Evolutionary conservation across 306 rosid genomes (phyloP).

Genomic region (Canavalia gladiata): DNA sequence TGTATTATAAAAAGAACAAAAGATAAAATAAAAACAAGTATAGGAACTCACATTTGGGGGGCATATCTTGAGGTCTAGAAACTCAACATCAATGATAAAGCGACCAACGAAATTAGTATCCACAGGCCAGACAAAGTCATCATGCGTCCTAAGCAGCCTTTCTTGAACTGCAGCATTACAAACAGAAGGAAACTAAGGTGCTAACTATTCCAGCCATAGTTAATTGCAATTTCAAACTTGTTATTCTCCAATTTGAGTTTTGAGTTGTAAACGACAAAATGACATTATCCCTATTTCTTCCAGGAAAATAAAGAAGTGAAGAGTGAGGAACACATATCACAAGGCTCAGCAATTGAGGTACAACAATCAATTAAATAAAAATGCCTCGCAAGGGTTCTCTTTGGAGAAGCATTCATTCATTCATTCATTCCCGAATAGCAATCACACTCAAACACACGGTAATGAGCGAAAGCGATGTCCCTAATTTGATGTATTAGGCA

Average conservation of each 20-base stretch:
- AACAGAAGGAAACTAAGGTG: conserved; percentile 16
- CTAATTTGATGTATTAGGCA: not conserved
- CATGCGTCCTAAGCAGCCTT: conserved; percentile 69
- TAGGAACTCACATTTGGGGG: conserved; percentile 70
- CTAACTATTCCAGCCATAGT: not conserved
- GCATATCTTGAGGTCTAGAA: conserved; percentile 81
- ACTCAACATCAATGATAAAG: conserved; percentile 83
- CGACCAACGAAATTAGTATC: conserved; percentile 74
- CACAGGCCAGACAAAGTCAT: conserved; percentile 84
- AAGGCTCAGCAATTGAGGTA: not conserved
- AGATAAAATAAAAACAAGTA: not conserved
- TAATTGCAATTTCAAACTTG: conserved; percentile 11
- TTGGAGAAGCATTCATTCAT: no score
- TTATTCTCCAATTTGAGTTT: conserved; percentile 5
- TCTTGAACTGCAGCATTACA: conserved; percentile 70
- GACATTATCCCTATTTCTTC: conserved; percentile 21
- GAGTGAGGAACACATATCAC: conserved; percentile 13
- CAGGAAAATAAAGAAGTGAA: conserved; percentile 1
- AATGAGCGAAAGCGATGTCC: not conserved
- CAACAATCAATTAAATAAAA: not conserved
- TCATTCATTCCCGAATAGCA: not conserved
- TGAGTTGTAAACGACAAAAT: not conserved
- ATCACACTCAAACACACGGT: not conserved
- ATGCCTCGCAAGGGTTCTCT: no score
- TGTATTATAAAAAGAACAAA: not conserved